Base-by-base conservation (phyloP, 257 asterid genomes). In the Fraxinus cuspidata region DNA sequence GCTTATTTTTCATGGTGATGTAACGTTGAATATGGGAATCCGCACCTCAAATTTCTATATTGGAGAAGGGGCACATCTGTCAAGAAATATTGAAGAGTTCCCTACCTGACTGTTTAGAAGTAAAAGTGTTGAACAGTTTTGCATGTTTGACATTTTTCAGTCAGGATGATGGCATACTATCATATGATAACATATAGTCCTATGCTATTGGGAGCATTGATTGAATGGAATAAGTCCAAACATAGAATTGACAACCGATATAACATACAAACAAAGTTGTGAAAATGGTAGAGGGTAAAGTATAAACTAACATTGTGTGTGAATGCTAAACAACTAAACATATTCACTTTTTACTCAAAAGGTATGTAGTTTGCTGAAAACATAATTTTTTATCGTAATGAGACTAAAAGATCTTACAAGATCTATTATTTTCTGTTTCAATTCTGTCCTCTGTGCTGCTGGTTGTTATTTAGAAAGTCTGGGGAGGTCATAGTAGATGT, bases 251-350 rank as follows among this genome's bases (percentile, higher is more conserved):
- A 53, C 32, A 4, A 66, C 51, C 4, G 5, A 35, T 47, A 74
- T 40, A 56, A 69, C 56, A 13, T 21, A 7, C 21, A 21, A 44
- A 25, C 16, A 63, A 23, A 23, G 19, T 3, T 25, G 35, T 63
- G 34, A 63, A 63, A 63, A 25, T 27, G 7, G 35, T 23, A 27
- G 19, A n/a, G 34, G 19, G 6, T 63, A 9, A 18, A 53, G 27
- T 53, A 53, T 53, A n/a, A 25, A 63, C 69, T 10, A 60, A 63
- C 35, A 63, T n/a, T 25, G 11, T 58, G 37, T 23, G 40, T 37
- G 60, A 53, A 76, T 63, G 32, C 21, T 35, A 35, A 66, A 44
- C 70, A 81, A 3, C 23, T 63, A 68, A 29, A 15, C 69, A 63
- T 63, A 9, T 63, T 63, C 18, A 27, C 16, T 63, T 63, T 63